Evolutionary conservation across 768 basidiomycete genomes (phyloP).

Genomic region (Gloeophyllum trabeum): DNA sequence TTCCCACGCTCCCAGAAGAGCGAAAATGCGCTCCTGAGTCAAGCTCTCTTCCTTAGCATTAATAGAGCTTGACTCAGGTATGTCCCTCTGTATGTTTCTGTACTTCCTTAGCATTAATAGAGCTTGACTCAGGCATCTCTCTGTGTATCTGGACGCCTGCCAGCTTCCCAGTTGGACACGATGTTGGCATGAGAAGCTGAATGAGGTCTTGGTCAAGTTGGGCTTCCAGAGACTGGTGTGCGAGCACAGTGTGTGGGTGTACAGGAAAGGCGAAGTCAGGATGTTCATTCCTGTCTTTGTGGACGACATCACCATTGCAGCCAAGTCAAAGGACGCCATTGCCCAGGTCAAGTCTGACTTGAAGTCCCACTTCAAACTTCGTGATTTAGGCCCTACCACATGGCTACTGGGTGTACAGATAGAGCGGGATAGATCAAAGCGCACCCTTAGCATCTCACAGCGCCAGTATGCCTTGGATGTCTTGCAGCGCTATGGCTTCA

Average conservation of each 20-base stretch:
- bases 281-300: slow-evolving; percentile 20
- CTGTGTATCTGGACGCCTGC: too few relatives aligned
- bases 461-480: slow-evolving; percentile 11
- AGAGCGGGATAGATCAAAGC: slow-evolving; percentile 2
- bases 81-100: too few relatives aligned
- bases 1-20: too few relatives aligned
- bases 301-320: slow-evolving; percentile 20
- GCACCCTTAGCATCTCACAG: slow-evolving; percentile 11
- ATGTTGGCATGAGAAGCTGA: slow-evolving; percentile 24
- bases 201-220: slow-evolving; percentile 10
- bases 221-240: slow-evolving; percentile 12
- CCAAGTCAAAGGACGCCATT: slow-evolving; percentile 5
- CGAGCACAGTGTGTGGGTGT: slow-evolving; percentile 20
- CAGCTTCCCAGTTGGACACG: too few relatives aligned
- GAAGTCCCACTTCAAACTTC: slow-evolving; percentile 5
- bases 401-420: slow-evolving; percentile 12
- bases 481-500: slow-evolving; percentile 12
- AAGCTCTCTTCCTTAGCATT: too few relatives aligned
- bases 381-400: slow-evolving; percentile 7
- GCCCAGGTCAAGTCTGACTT: slow-evolving; percentile 13
- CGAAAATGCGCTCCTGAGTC: too few relatives aligned
- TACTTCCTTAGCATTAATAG: too few relatives aligned
- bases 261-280: slow-evolving; percentile 8
- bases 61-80: too few relatives aligned
- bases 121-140: too few relatives aligned